phyloP scores from a whole-genome alignment of 352 stramenopile genomes.

The Phytopythium aichiense region DNA sequence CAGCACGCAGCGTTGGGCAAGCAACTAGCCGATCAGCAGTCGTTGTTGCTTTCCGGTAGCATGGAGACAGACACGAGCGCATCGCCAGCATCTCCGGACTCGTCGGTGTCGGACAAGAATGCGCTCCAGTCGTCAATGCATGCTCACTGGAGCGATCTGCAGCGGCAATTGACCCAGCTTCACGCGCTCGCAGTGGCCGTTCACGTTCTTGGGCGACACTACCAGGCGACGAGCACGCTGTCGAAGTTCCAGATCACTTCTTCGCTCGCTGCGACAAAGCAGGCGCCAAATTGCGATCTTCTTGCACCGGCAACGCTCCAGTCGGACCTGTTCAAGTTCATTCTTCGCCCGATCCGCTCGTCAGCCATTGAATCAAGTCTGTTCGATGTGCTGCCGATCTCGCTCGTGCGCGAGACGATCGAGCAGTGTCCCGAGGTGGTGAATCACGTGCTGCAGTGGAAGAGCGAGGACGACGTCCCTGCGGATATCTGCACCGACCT shows the following conservation, averaged over 20 bases:
- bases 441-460: constrained; percentile 77
- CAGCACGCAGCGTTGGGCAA: constrained; percentile 22
- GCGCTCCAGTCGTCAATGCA: constrained; percentile 44
- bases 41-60: neutral
- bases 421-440: constrained; percentile 73
- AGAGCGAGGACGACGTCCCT: constrained; percentile 59
- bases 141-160: constrained; percentile 49
- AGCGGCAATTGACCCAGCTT: constrained; percentile 42
- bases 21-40: constrained; percentile 15
- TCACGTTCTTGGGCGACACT: constrained; percentile 60
- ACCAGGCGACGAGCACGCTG: constrained; percentile 26
- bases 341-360: constrained; percentile 69
- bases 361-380: constrained; percentile 78
- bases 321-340: constrained; percentile 76
- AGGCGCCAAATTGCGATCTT: constrained; percentile 16
- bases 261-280: neutral
- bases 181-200: constrained; percentile 55
- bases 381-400: constrained; percentile 68
- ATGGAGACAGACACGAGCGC: neutral
- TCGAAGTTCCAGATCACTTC: neutral
- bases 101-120: neutral
- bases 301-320: constrained; percentile 38
- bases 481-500: constrained; percentile 35
- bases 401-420: constrained; percentile 70
- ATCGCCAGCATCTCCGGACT: neutral